phyloP scores from a whole-genome alignment of 768 basidiomycete species.

The Lepiota venenata region DNA sequence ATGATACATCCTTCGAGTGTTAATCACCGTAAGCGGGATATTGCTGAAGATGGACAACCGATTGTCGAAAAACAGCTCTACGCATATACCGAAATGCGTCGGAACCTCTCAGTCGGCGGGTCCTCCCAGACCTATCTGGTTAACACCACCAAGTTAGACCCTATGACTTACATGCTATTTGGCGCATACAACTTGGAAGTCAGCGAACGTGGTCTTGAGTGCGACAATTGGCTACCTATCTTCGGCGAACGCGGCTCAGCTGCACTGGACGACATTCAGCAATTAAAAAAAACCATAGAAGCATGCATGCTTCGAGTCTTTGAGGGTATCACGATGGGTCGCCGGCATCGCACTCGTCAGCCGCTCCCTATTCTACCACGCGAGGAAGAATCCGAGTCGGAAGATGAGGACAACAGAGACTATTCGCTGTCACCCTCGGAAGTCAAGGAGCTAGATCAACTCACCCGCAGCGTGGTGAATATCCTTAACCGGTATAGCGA shows the following conservation, averaged over 20 bases:
- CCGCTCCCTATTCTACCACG: slow-evolving; percentile 33
- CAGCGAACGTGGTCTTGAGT: slow-evolving; percentile 71
- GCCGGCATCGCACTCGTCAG: slow-evolving; percentile 29
- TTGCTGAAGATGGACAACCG: slow-evolving; percentile 23
- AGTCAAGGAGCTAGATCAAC: slow-evolving; percentile 67
- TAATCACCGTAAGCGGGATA: slow-evolving; percentile 61
- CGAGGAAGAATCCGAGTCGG: slow-evolving; percentile 55
- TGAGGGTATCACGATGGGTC: slow-evolving; percentile 67
- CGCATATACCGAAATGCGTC: slow-evolving; percentile 82
- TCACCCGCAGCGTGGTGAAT: slow-evolving; percentile 71
- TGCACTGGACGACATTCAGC: slow-evolving; percentile 78
- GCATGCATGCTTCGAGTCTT: slow-evolving; percentile 86
- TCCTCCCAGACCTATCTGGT: slow-evolving; percentile 67
- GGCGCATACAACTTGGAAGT: slow-evolving; percentile 79
- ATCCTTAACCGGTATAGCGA: slow-evolving; percentile 71
- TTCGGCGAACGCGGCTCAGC: slow-evolving; percentile 56
- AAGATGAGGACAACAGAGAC: slow-evolving; percentile 50
- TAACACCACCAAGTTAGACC: slow-evolving; percentile 81
- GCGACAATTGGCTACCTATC: slow-evolving; percentile 89
- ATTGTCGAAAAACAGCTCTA: slow-evolving; percentile 69
- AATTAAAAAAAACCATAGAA: slow-evolving; percentile 77
- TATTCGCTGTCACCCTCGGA: slow-evolving; percentile 64
- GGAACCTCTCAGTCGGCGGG: slow-evolving; percentile 57
- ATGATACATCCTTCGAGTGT: slow-evolving; percentile 87
- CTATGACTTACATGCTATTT: slow-evolving; percentile 87